Evolutionary conservation across 1,284 basidiomycete species (phyloP).

Genomic region (Ustilago trichophora): DNA sequence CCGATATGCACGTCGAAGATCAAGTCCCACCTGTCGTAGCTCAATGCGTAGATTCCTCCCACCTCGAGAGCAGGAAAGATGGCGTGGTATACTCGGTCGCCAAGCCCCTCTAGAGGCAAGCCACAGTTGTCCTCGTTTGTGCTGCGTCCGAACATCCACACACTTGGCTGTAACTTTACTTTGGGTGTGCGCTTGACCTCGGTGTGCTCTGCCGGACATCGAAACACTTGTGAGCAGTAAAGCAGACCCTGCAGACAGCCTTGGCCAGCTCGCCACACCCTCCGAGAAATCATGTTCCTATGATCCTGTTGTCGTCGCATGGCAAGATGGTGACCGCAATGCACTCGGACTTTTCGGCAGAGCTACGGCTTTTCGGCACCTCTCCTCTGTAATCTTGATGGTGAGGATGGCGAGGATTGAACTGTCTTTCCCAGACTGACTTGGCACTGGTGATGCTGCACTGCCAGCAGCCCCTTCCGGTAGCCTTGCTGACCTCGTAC

Average conservation of each 20-base stretch:
- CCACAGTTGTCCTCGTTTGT: background rate
- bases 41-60: constrained; percentile 1
- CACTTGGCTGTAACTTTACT: too few species aligned
- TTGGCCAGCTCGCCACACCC: too few species aligned
- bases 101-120: background rate
- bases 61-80: background rate
- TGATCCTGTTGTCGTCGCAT: background rate
- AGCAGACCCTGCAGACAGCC: too few species aligned
- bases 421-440: too few species aligned
- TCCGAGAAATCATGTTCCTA: too few species aligned
- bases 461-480: too few species aligned
- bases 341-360: constrained; percentile 1
- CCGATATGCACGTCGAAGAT: constrained; percentile 19
- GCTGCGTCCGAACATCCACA: background rate
- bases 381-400: background rate
- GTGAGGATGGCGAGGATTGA: too few species aligned
- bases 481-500: too few species aligned
- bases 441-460: too few species aligned
- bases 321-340: background rate
- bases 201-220: too few species aligned
- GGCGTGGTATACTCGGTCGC: background rate
- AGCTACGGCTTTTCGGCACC: background rate
- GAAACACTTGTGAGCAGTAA: too few species aligned
- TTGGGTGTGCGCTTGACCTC: background rate
- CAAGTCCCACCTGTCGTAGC: too few species aligned